phyloP scores from a whole-genome alignment of 139 green algal species.

The Auxenochlorella protothecoides region DNA sequence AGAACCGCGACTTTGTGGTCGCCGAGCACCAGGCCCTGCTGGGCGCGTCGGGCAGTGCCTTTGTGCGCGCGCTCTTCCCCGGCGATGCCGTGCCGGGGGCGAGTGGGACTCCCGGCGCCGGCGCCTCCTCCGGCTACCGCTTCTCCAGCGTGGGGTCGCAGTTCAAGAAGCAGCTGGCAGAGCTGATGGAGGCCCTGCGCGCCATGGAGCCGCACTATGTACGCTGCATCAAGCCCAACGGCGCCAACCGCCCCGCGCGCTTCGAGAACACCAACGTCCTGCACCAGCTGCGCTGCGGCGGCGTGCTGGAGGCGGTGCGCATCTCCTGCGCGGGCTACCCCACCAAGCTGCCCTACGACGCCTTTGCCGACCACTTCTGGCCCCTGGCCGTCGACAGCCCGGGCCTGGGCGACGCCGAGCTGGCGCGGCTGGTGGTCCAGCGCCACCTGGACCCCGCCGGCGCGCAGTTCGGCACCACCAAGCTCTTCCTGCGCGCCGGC shows the following conservation, averaged over 20 bases:
- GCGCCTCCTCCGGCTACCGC: conserved; percentile 52
- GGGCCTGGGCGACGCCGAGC: conserved; percentile 42
- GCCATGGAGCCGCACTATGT: conserved; percentile 97
- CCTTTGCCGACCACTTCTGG: conserved; percentile 95
- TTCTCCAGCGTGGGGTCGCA: conserved; percentile 77
- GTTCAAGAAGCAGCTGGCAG: conserved; percentile 93
- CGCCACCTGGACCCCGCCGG: too few relatives aligned
- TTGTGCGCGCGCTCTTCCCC: conserved; percentile 62
- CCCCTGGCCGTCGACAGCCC: conserved; percentile 53
- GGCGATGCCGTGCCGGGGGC: conserved; percentile 2
- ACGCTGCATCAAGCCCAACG: conserved; percentile 99
- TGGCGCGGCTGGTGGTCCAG: conserved; percentile 2
- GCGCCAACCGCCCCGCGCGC: conserved; percentile 47
- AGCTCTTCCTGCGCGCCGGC: conserved; percentile 72
- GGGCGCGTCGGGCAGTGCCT: conserved; percentile 33
- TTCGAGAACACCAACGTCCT: conserved; percentile 92
- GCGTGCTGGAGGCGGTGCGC: conserved; percentile 95
- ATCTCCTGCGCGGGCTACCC: conserved; percentile 94
- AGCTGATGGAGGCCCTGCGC: conserved; percentile 87
- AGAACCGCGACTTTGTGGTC: conserved; percentile 93
- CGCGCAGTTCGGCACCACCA: neutral
- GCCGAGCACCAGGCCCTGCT: conserved; percentile 91
- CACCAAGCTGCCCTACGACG: conserved; percentile 68
- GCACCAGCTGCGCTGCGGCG: conserved; percentile 90
- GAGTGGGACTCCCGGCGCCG: conserved; percentile 2